Evolutionary conservation across 768 basidiomycete genomes (phyloP).

Genomic region (Steccherinum ochraceum): DNA sequence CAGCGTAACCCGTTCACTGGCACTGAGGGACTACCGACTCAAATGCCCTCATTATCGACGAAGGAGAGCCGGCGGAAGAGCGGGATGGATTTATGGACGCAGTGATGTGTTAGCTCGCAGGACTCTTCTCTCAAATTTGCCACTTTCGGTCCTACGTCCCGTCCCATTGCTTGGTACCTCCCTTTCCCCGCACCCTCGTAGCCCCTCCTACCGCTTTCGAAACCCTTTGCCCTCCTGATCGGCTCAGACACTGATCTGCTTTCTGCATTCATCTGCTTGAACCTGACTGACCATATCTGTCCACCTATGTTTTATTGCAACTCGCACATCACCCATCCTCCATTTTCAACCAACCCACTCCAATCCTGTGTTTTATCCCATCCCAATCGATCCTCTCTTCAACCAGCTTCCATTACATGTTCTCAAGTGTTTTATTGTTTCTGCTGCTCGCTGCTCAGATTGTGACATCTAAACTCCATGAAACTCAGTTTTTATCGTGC

Average conservation of each 20-base stretch:
- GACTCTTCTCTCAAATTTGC: neutral
- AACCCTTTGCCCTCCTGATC: neutral
- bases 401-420: no score
- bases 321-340: neutral
- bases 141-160: neutral
- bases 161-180: neutral
- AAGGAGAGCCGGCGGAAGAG: conserved; percentile 58
- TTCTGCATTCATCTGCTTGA: neutral
- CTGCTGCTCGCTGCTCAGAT: no score
- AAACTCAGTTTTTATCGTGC: no score
- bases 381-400: no score
- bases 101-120: conserved; percentile 35
- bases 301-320: neutral
- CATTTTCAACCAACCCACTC: no score
- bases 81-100: conserved; percentile 71
- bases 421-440: no score
- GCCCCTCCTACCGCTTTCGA: neutral
- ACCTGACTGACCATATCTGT: neutral
- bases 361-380: no score
- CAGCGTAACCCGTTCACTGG: conserved; percentile 32
- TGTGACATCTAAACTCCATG: no score
- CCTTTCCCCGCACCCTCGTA: neutral
- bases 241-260: no score
- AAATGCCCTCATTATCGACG: conserved; percentile 33
- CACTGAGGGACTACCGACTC: conserved; percentile 12